Evolutionary conservation across 2,329 filamentous ascomycete species (phyloP), one percentile per base, ranked within the genome.

Genomic region (Xylariaceae sp.): DNA sequence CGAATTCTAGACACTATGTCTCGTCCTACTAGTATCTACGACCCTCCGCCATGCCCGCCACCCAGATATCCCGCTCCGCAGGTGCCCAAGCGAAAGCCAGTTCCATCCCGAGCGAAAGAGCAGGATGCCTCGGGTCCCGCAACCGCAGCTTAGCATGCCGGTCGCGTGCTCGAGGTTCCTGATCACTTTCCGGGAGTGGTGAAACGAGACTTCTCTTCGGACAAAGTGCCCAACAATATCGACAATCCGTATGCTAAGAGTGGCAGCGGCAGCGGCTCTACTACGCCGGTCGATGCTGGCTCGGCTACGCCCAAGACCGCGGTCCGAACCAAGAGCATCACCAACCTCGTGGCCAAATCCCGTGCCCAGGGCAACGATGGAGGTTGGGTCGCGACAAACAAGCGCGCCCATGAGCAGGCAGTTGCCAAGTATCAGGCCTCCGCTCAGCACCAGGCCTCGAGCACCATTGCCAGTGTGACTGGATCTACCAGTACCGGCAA

Each of bases 41-140:
- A 44, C 35, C 50, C 50, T 35, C 58, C 48, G 11, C 53, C 53
- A 5, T 37, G 42, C 51, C 59, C 51, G 3, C 58, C 56, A 3
- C 61, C 61, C 1, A 54, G 42, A 9, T 52, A 58, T 13, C 58
- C 58, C 1, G 58, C 58, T 2, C 61, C 60, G 2, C 45, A n/a
- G 4, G 47, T 57, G 11, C 58, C 58, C 0, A 9, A 15, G 11
- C 42, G 23, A 30, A 30, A 30, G 23, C 23, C 23, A 30, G 23
- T 30, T 30, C 23, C 23, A 30, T 30, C 23, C 5, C 4, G 4
- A 5, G 17, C 34, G 9, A 17, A 7, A 6, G 34, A 37, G 10
- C 11, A 51, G 23, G 7, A 13, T 13, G 7, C 7, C 23, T 42
- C 34, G 10, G 3, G 44, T 11, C 45, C 54, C 17, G 45, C 50